Conservation (phyloP, 176 grass and related monocot species). For the Bonia amplexicaulis region DNA sequence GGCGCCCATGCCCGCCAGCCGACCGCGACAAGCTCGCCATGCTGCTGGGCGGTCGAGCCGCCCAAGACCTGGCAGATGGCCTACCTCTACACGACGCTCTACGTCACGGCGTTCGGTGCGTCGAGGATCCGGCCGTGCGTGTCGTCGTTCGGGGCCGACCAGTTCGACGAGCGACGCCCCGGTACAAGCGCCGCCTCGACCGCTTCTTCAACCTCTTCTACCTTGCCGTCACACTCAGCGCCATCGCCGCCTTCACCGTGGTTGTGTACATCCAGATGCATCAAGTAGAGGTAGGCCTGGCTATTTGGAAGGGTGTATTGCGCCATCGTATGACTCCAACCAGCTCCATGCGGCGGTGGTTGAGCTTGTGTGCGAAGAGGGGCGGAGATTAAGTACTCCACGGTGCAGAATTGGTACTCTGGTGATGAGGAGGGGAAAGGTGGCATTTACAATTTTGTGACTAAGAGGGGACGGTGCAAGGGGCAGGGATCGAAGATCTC, state of each 20-base stretch:
- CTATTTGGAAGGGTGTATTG: too few species aligned
- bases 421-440: constrained; percentile 80
- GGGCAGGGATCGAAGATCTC: constrained; percentile 78
- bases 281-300: too few species aligned
- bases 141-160: constrained; percentile 88
- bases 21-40: constrained; percentile 57
- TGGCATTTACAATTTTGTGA: constrained; percentile 97
- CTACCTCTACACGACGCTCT: constrained; percentile 74
- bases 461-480: constrained; percentile 81
- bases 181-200: constrained; percentile 66
- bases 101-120: constrained; percentile 61
- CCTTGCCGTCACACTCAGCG: constrained; percentile 78
- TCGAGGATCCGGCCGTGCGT: constrained; percentile 86
- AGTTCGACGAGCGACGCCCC: constrained; percentile 64
- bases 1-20: constrained; percentile 48
- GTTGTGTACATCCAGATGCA: constrained; percentile 85
- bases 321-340: too few species aligned
- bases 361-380: too few species aligned
- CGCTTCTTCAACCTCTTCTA: constrained; percentile 92
- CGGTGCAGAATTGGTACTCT: constrained; percentile 94
- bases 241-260: constrained; percentile 74
- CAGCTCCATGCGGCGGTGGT: too few species aligned
- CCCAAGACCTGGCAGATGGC: constrained; percentile 70
- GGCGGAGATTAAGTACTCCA: too few species aligned
- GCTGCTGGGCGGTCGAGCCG: constrained; percentile 51